These are phyloP conservation scores for Magnusiomyces magnusii DNA, from an alignment of 1,139 yeast species.

Conservation along the genomic window DNA sequence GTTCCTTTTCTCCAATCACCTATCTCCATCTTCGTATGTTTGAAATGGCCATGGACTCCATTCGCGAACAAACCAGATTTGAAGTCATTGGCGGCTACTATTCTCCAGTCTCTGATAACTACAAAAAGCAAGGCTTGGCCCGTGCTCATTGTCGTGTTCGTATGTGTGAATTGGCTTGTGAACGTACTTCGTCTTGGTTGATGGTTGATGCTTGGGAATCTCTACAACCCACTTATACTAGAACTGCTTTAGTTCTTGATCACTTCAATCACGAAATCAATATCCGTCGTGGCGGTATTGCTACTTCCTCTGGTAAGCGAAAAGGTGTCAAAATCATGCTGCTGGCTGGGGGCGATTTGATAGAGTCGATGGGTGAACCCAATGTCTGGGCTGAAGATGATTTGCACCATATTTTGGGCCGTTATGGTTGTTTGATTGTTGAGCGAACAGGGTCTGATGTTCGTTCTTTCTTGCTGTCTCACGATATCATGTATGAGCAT, in stretches of 20 bases:
- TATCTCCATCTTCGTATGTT: conserved; percentile 93
- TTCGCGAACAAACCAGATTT: conserved; percentile 82
- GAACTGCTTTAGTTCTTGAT: conserved; percentile 93
- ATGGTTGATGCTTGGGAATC: conserved; percentile 99
- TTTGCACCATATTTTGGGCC: conserved; percentile 88
- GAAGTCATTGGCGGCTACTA: conserved; percentile 96
- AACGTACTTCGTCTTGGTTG: conserved; percentile 91
- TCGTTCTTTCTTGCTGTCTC: conserved; percentile 79
- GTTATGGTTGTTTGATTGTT: conserved; percentile 91
- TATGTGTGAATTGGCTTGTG: conserved; percentile 98
- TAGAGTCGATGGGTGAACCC: conserved; percentile 99
- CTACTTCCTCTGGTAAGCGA: conserved; percentile 60
- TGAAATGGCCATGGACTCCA: conserved; percentile 97
- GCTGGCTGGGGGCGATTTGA: conserved; percentile 94
- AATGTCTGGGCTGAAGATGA: conserved; percentile 98
- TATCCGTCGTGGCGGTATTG: conserved; percentile 81
- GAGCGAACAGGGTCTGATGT: conserved; percentile 98
- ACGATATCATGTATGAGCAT: conserved; percentile 96
- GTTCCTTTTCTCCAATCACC: conserved; percentile 93
- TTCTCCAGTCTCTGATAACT: conserved; percentile 95
- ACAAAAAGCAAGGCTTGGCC: conserved; percentile 89
- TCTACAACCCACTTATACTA: conserved; percentile 78
- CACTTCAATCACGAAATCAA: conserved; percentile 96
- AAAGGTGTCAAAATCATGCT: conserved; percentile 93
- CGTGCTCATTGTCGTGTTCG: conserved; percentile 83